These are phyloP conservation scores for Petunia secreta DNA, from an alignment of 257 asterid species.

Conservation along the genomic window DNA sequence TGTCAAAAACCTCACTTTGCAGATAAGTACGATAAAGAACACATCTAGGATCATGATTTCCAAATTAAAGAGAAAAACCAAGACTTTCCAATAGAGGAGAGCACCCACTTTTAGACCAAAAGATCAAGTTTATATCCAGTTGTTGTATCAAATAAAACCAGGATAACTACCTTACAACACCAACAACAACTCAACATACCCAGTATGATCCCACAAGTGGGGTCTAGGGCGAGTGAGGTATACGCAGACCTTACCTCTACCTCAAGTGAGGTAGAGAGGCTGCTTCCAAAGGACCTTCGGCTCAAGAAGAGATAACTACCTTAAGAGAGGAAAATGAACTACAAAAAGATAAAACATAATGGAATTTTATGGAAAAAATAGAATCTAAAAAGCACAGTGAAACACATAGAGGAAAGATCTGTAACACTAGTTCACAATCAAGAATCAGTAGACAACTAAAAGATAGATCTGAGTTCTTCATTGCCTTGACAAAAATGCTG, in stretches of 20 bases:
- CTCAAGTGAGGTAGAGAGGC: no score
- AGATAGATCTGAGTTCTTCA: constrained; percentile 55
- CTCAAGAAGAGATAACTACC: neutral
- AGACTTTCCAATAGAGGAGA: neutral
- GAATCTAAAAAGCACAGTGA: constrained; percentile 29
- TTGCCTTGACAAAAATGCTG: constrained; percentile 29
- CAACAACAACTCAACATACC: no score
- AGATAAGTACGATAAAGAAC: neutral
- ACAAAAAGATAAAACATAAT: neutral
- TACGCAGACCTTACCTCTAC: no score
- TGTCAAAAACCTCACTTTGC: neutral
- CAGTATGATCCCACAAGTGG: no score
- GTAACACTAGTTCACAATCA: constrained; percentile 38
- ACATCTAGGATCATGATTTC: neutral
- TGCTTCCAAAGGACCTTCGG: no score
- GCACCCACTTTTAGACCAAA: neutral
- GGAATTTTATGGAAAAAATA: neutral
- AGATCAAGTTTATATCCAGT: no score
- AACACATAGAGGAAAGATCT: constrained; percentile 28
- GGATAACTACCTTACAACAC: no score
- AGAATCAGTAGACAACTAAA: constrained; percentile 38
- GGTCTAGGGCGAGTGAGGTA: no score
- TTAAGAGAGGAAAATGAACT: neutral
- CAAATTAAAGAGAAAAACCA: neutral
- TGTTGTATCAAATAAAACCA: no score